Evolutionary conservation across 495 filamentous ascomycete species (phyloP).

Genomic region (Talaromyces proteolyticus): DNA sequence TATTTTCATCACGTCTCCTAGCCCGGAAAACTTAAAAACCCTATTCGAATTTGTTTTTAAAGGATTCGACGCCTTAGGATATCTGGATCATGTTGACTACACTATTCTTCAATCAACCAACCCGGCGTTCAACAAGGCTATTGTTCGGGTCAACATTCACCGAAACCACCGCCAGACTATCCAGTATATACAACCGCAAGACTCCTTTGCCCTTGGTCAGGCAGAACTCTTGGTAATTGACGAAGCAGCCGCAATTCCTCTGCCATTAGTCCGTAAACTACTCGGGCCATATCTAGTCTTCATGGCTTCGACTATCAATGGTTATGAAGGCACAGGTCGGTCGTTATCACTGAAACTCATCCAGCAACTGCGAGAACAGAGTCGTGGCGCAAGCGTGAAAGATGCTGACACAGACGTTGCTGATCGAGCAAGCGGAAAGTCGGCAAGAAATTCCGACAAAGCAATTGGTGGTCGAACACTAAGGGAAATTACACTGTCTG

Average conservation of each 20-base stretch:
- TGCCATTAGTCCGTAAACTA: conserved; percentile 86
- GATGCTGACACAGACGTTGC: conserved; percentile 57
- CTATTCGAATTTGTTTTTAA: conserved; percentile 98
- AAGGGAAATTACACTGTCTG: conserved; percentile 83
- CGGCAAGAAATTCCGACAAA: conserved; percentile 55
- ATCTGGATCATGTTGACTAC: conserved; percentile 93
- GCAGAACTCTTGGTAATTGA: conserved; percentile 96
- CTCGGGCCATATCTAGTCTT: conserved; percentile 99
- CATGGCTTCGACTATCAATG: conserved; percentile 99
- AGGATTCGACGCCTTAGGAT: conserved; percentile 89
- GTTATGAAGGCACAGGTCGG: conserved; percentile 95
- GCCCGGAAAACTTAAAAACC: conserved; percentile 97
- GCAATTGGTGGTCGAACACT: conserved; percentile 69
- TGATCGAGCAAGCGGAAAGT: conserved; percentile 65
- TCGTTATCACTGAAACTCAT: conserved; percentile 96
- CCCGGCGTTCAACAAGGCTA: conserved; percentile 97
- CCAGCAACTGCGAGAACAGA: conserved; percentile 93
- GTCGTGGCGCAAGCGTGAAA: conserved; percentile 48
- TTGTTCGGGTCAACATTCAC: conserved; percentile 94
- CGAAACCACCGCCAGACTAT: conserved; percentile 96
- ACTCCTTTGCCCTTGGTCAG: conserved; percentile 89
- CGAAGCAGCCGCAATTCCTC: conserved; percentile 93
- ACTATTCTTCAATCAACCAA: conserved; percentile 98
- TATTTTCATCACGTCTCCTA: conserved; percentile 98
- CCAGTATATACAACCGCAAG: conserved; percentile 95